Base-by-base conservation (phyloP, 805 yeast species). In the Yamadazyma akitaensis region DNA sequence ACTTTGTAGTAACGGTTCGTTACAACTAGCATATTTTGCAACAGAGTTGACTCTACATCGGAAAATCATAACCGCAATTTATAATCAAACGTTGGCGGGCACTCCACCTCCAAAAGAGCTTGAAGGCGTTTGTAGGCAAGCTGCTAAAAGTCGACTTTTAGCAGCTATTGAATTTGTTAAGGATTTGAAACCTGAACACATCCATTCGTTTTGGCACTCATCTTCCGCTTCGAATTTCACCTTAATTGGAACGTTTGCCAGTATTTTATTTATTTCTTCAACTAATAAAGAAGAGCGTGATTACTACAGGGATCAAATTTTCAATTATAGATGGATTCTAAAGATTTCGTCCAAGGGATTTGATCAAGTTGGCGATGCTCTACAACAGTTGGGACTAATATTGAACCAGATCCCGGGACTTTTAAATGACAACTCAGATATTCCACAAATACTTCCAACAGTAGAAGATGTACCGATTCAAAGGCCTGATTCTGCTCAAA, bases 201-300 rank as follows among this genome's bases (percentile, higher is more conserved):
- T 88, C 40, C 91, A 84, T 60, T 81, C 96, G 10, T 90, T 89
- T 62, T 91, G 97, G 97, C 94, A 88, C 64, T 80, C 90, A 1
- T 80, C 90, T 1, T 79, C 96, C 0, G 75, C 94, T 0, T 76
- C 85, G 12, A 88, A 88, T 58, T 80, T 91, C 52, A 81, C 96
- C 6, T 65, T 88, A 32, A 88, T 90, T 34, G 97, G 96, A 2
- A 80, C 92, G 0, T 91, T 91, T 73, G 96, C 96, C 0, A 84
- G 95, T 0, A 70, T 91, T 11, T 66, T 91, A 45, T 87, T 77
- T 56, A 83, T 84, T 13, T 85, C 96, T 0, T 70, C 94, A 1
- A 62, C 73, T 8, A 57, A 77, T 0, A 63, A 75, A 14, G 88
- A 82, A 45, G 96, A 89, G 57, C 76, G 85, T 0, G 70, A 70